These are phyloP conservation scores for Pichia ethanolica DNA, from an alignment of 805 yeast genomes.

Conservation along the genomic window DNA sequence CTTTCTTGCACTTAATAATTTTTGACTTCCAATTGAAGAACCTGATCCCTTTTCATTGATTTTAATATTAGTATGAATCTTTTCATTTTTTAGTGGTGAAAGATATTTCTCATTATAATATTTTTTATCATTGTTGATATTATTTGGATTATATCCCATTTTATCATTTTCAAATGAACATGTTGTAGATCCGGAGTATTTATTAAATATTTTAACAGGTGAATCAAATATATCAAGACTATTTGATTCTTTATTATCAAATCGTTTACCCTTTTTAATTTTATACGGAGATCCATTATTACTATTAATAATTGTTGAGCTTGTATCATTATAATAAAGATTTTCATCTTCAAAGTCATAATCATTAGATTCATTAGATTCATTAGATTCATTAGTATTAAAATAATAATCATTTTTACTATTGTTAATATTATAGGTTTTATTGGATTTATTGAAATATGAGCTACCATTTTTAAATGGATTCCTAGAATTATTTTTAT, in stretches of 20 bases:
- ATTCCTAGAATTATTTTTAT: background rate
- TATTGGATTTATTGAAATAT: background rate
- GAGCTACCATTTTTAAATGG: background rate
- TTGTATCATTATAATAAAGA: no score
- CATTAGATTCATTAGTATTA: background rate
- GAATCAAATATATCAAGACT: no score
- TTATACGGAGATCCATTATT: background rate
- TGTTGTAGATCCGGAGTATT: no score
- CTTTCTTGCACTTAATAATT: constrained; percentile 4
- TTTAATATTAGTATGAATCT: background rate
- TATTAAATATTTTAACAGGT: no score
- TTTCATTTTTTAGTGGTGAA: background rate
- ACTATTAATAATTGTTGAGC: background rate
- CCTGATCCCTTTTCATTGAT: background rate
- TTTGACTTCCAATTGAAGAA: background rate
- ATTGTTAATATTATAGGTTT: background rate
- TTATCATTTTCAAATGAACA: no score
- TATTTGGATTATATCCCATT: background rate
- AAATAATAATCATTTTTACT: background rate
- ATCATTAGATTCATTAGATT: background rate
- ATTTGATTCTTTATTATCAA: no score
- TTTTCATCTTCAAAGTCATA: no score
- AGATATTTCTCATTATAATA: background rate
- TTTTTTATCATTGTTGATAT: background rate
- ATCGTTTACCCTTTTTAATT: no score